phyloP scores from a whole-genome alignment of 805 yeast species.

The Ogataea pilisensis region DNA sequence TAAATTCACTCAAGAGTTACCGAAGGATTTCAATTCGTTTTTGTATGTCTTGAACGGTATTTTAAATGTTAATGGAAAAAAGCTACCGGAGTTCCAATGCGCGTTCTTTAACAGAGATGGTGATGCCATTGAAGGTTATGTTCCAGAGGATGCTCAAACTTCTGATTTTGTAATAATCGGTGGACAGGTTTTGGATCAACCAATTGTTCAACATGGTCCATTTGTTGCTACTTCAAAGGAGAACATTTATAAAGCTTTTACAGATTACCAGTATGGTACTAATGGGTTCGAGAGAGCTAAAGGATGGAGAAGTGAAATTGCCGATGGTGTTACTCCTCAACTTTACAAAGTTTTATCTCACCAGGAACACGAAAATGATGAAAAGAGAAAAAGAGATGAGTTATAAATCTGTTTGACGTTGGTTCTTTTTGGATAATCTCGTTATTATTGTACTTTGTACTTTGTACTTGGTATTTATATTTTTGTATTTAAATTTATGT shows the following conservation, averaged over 20 bases:
- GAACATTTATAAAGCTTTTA: conserved; percentile 63
- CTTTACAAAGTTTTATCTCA: conserved; percentile 25
- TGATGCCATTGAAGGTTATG: conserved; percentile 49
- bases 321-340: conserved; percentile 29
- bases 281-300: conserved; percentile 69
- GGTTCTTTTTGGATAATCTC: no score
- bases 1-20: conserved; percentile 53
- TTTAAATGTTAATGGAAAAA: conserved; percentile 42
- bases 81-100: conserved; percentile 43
- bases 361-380: conserved; percentile 8
- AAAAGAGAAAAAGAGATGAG: conserved; percentile 16
- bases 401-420: conserved; percentile 4
- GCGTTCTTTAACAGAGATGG: conserved; percentile 72
- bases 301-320: conserved; percentile 50
- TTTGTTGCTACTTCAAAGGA: conserved; percentile 74
- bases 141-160: conserved; percentile 40
- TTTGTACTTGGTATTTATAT: no score
- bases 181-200: conserved; percentile 70
- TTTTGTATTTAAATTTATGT: no score
- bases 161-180: conserved; percentile 72
- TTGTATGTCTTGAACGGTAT: conserved; percentile 64
- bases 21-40: conserved; percentile 62
- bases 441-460: no score
- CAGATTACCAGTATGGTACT: conserved; percentile 62
- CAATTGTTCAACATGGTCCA: conserved; percentile 84